Base-by-base conservation (phyloP, 805 yeast genomes). In the Hanseniaspora taiwanica region DNA sequence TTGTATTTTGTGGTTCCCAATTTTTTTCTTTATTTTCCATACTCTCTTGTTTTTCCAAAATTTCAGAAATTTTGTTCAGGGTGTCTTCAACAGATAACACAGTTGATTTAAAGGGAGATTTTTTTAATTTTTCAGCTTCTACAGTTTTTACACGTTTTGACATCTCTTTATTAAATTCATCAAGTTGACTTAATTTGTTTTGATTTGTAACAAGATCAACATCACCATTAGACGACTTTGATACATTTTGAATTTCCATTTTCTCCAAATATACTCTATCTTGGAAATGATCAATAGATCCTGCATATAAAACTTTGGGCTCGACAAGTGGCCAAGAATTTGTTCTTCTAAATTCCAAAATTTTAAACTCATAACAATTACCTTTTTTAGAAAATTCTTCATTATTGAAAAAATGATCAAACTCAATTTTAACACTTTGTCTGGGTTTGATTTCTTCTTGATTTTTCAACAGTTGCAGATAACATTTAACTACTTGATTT, bases 331-430 rank as follows among this genome's bases (percentile, higher is more conserved):
- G n/a, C n/a, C n/a, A 16, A 29, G 17, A n/a, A n/a, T 16, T 29
- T 29, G 18, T 18, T 16, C 8, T 12, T 38, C 10, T 37, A 20
- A n/a, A n/a, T n/a, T n/a, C n/a, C 18, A 40, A 18, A 20, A 40
- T 40, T 17, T 40, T 40, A n/a, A 40, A 24, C 32, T 36, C 43
- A 18, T 17, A 40, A 18, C 25, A 33, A 4, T 25, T 20, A 7
- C 40, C 32, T 10, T 25, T 14, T 13, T 36, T n/a, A 13, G 37
- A 17, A 13, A 40, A 24, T 16, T 21, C 35, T n/a, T 34, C 37
- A 19, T 40, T 40, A 23, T 40, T 27, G n/a, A 40, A 40, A 31
- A 40, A 25, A 17, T 40, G 43, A 17, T 40, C 37, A 20, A 40
- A 40, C 32, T 17, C 24, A 12, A 8, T 36, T 37, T 35, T 40